Base-by-base conservation (phyloP, 805 yeast genomes). In the Yamadazyma takamatsuzukensis region DNA sequence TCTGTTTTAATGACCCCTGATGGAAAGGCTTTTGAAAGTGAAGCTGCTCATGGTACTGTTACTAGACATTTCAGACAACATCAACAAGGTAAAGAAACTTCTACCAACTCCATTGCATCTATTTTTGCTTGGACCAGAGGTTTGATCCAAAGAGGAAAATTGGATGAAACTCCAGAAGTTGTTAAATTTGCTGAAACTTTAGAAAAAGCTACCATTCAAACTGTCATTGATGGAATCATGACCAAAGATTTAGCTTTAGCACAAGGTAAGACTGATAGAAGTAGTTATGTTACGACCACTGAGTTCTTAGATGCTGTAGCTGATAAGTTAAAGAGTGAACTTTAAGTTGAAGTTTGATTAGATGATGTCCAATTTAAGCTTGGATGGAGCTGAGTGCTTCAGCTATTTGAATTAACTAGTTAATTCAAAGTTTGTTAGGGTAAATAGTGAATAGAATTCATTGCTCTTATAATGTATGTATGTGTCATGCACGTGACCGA, bases 51-150 rank as follows among this genome's bases (percentile, higher is more conserved):
- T 52, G 93, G 93, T 48, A 83, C 93, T 12, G 93, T 83, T 42
- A 83, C 93, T 19, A 79, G 93, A 74, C 93, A 83, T 54, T 83
- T 68, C 65, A 80, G 90, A 74, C 83, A 77, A 59, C 78, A 80
- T 49, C 90, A 83, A 61, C 76, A 76, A 52, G 90, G 90, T 41
- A 79, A 82, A 54, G 86, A 81, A 56, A 83, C 93, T 6, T 81
- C 89, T 4, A 83, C 93, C 34, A 83, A 83, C 63, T 83, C 93
- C 6, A 83, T 83, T 58, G 93, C 93, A 4, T 80, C 88, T 13
- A 83, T 83, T 37, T 83, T 82, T 48, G 93, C 93, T 18, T 83
- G 93, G 93, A 58, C 88, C n/a, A 74, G 89, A 62, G 93, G 90
- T 54, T 59, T 83, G 34, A 77, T 79, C 42, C 87, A 83, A 60